Evolutionary conservation across 805 yeast genomes (phyloP).

Genomic region (Candida endomychidarum): DNA sequence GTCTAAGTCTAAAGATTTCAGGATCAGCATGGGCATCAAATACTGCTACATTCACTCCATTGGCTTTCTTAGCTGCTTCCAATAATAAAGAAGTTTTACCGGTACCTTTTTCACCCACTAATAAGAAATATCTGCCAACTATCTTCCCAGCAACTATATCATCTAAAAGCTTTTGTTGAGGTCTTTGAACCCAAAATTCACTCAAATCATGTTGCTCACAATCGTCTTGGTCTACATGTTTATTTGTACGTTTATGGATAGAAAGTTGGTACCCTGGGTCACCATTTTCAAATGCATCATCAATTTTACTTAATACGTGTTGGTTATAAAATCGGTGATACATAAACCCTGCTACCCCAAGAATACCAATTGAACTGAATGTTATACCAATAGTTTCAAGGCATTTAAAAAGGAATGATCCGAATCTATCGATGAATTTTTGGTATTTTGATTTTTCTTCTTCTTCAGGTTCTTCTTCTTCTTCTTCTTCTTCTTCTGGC

Average conservation of each 20-base stretch:
- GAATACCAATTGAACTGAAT: constrained; percentile 61
- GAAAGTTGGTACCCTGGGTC: constrained; percentile 64
- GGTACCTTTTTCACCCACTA: constrained; percentile 85
- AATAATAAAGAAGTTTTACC: constrained; percentile 77
- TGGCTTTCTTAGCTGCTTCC: constrained; percentile 64
- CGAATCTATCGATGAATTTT: constrained; percentile 20
- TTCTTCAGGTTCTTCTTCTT: constrained; percentile 15
- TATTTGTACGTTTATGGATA: constrained; percentile 47
- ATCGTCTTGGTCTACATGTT: constrained; percentile 28
- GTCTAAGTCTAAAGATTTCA: constrained; percentile 71
- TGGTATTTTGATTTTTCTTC: constrained; percentile 20
- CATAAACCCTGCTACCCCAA: constrained; percentile 69
- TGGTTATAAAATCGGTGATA: constrained; percentile 63
- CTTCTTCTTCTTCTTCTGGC: constrained; percentile 5
- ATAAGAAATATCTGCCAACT: constrained; percentile 65
- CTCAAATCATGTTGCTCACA: constrained; percentile 18
- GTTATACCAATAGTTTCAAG: constrained; percentile 72
- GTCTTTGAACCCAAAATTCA: constrained; percentile 62
- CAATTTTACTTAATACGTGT: constrained; percentile 65
- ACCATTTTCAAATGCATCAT: constrained; percentile 62
- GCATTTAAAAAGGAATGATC: constrained; percentile 40
- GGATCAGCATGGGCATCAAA: constrained; percentile 86
- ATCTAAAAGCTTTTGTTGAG: constrained; percentile 64
- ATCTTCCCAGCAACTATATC: constrained; percentile 63
- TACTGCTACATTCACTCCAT: constrained; percentile 64